These are phyloP conservation scores for Maudiozyma barnettii DNA, from an alignment of 805 yeast genomes.

Conservation along the genomic window DNA sequence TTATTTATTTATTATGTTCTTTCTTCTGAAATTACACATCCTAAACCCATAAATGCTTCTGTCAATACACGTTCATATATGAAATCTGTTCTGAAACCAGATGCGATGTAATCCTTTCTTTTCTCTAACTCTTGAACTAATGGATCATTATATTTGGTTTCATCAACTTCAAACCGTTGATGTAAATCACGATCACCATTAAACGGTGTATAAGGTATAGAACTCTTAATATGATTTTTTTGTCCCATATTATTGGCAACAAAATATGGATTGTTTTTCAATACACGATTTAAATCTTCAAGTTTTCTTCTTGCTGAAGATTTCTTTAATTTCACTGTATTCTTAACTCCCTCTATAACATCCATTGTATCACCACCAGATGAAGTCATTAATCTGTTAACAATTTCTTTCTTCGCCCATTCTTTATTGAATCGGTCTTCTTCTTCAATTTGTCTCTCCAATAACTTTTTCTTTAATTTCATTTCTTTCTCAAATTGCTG, in stretches of 20 bases:
- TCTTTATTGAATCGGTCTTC: conserved; percentile 47
- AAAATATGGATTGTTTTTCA: conserved; percentile 30
- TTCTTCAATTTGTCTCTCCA: conserved; percentile 59
- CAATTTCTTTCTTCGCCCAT: conserved; percentile 45
- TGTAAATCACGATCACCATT: conserved; percentile 70
- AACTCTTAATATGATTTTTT: conserved; percentile 6
- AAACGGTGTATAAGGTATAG: conserved; percentile 81
- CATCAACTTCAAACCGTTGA: conserved; percentile 40
- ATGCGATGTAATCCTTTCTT: conserved; percentile 64
- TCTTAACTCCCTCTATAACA: conserved; percentile 44
- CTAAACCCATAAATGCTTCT: conserved; percentile 85
- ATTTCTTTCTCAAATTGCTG: conserved; percentile 66
- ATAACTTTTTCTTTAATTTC: conserved; percentile 36
- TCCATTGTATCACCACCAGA: conserved; percentile 34
- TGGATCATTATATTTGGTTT: conserved; percentile 49
- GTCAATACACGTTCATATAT: conserved; percentile 71
- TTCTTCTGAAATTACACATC: conserved; percentile 65
- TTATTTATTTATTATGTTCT: neutral
- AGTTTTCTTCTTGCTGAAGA: conserved; percentile 52
- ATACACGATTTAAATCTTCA: conserved; percentile 32
- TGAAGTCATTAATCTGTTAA: conserved; percentile 37
- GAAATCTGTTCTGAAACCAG: conserved; percentile 68
- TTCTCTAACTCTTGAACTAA: conserved; percentile 42
- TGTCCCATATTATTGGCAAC: conserved; percentile 17
- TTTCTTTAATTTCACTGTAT: conserved; percentile 46